Evolutionary conservation across 306 rosid species (phyloP), one percentile per base, ranked within the genome.

Genomic region (Adenanthera pavonina): DNA sequence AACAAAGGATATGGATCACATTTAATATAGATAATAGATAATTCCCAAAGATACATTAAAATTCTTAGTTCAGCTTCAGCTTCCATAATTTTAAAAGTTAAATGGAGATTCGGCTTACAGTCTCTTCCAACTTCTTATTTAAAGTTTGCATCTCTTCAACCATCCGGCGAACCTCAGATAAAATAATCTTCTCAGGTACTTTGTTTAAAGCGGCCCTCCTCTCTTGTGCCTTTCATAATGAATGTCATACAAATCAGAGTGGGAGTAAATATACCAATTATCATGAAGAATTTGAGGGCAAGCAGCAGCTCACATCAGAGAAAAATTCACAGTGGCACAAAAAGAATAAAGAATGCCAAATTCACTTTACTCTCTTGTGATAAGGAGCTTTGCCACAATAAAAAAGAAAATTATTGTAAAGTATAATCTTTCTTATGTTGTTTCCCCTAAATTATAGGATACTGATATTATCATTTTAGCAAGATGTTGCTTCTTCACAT

Each of bases 161-260:
- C 99, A 95, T 95, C 14, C 92, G 92, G 35, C 97, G 98, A 84
- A 95, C 94, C 78, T 92, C 97, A 12, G 90, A 76, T 75, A 95
- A 61, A 82, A 95, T 90, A 84, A 88, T 82, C 88, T 93, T 90
- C 89, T 95, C 97, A 16, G 98, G 99, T 43, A 92, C 77, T 90
- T 86, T 90, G 82, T 89, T 90, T 72, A 93, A 34, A 57, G 94
- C 88, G 53, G 90, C 92, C 83, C 85, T 93, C 92, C 85, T 92
- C 83, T 83, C 97, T 84, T 87, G 90, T 73, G 85, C 88, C 99
- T 95, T 84, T 43, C 43, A 82, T 59, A 52, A 67, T 35, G 30
- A 46, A 83, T 7, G 76, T 36, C 74, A 86, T 61, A 72, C 66
- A 38, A 65, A 83, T 77, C 74, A 78, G 79, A 78, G 72, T 62